Evolutionary conservation across 257 asterid species (phyloP).

Genomic region (Handroanthus guayacan): DNA sequence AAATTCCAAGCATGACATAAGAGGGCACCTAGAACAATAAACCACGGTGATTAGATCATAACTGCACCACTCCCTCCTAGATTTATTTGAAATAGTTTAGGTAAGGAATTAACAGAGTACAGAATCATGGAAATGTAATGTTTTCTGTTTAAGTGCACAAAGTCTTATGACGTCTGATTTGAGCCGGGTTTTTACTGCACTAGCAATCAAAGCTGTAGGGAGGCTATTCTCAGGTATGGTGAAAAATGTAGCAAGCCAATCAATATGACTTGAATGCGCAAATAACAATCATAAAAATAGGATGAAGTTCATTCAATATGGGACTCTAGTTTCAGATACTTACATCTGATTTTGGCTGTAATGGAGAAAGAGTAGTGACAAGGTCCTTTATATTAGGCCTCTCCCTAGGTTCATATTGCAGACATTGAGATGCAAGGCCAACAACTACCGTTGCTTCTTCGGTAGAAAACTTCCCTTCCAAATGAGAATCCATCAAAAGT

Average conservation of each 20-base stretch:
- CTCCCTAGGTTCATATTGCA: conserved; percentile 88
- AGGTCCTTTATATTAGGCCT: conserved; percentile 81
- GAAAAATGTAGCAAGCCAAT: too few relatives aligned
- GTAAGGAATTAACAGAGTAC: background rate
- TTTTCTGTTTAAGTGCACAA: background rate
- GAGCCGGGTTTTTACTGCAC: background rate
- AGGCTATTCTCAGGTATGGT: too few relatives aligned
- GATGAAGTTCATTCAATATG: background rate
- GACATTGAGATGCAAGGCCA: conserved; percentile 85
- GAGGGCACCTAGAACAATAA: conserved; percentile 54
- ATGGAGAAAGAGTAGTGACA: conserved; percentile 69
- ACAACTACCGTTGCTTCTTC: conserved; percentile 88
- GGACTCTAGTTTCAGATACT: conserved; percentile 34
- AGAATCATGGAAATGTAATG: background rate
- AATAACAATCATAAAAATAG: background rate
- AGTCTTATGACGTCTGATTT: background rate
- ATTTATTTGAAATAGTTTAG: background rate
- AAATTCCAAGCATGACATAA: conserved; percentile 58
- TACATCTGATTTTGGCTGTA: conserved; percentile 82
- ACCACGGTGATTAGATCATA: conserved; percentile 1
- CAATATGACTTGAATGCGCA: too few relatives aligned
- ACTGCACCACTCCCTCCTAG: background rate
- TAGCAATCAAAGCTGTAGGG: too few relatives aligned
- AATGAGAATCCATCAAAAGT: conserved; percentile 89
- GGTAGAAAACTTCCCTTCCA: conserved; percentile 85